Percentiles rank a stretch among this genome's conserved stretches.
These are phyloP conservation scores for Heliamphora exappendiculata DNA, from an alignment of 148 eudicot species.

Conservation along the genomic window DNA sequence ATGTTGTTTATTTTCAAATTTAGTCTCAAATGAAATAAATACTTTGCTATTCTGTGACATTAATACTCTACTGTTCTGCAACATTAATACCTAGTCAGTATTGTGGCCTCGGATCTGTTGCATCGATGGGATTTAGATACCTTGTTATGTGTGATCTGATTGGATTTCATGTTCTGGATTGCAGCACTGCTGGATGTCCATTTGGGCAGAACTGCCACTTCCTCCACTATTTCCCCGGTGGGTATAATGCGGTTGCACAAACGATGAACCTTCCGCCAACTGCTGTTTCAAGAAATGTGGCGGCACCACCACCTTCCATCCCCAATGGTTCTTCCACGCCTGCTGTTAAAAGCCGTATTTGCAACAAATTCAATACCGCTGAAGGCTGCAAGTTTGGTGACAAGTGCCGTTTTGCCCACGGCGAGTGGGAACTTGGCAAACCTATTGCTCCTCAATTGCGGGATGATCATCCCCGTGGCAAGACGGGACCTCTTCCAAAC, in stretches of 20 bases:
- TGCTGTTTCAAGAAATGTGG: slow-evolving; percentile 24
- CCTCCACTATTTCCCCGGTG: slow-evolving; percentile 63
- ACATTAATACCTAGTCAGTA: background rate
- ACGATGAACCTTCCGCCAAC: slow-evolving; percentile 33
- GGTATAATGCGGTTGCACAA: slow-evolving; percentile 59
- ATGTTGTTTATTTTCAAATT: background rate
- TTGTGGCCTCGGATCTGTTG: background rate
- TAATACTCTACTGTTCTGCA: background rate
- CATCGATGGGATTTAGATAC: background rate
- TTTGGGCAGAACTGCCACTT: slow-evolving; percentile 80
- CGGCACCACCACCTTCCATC: slow-evolving; percentile 25
- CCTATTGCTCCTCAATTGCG: slow-evolving; percentile 28
- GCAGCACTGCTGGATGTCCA: slow-evolving; percentile 70
- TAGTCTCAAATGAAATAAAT: no score
- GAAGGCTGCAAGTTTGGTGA: slow-evolving; percentile 74
- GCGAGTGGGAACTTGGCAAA: slow-evolving; percentile 67
- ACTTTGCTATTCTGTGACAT: no score
- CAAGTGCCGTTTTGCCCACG: slow-evolving; percentile 74
- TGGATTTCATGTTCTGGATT: background rate
- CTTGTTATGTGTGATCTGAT: background rate
- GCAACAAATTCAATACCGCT: slow-evolving; percentile 48
- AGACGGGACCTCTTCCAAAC: slow-evolving; percentile 25
- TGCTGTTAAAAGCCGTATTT: slow-evolving; percentile 45
- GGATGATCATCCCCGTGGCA: slow-evolving; percentile 51
- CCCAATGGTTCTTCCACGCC: slow-evolving; percentile 29